phyloP scores from a whole-genome alignment of 805 yeast species.

The Sugiyamaella floridensis region DNA sequence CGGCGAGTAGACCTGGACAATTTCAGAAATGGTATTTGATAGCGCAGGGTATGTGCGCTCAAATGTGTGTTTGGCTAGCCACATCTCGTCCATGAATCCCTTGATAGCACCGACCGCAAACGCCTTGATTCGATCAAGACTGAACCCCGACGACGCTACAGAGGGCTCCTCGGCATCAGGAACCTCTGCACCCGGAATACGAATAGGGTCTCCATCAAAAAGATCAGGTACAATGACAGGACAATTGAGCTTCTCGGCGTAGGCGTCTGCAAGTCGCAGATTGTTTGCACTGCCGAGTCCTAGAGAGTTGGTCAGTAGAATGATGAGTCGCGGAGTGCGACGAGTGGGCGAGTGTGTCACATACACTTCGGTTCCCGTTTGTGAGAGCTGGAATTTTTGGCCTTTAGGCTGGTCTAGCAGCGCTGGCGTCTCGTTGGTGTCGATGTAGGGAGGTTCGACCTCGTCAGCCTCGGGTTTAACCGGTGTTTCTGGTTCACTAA shows the following conservation, averaged over 20 bases:
- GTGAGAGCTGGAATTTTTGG: slow-evolving; percentile 20
- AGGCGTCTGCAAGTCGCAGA: slow-evolving; percentile 26
- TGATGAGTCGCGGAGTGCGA: slow-evolving; percentile 12
- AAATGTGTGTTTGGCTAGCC: slow-evolving; percentile 30
- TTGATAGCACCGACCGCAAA: slow-evolving; percentile 23
- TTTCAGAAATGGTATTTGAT: slow-evolving; percentile 23
- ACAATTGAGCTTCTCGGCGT: slow-evolving; percentile 21
- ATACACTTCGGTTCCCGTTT: slow-evolving; percentile 18
- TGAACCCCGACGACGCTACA: neutral
- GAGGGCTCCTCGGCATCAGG: slow-evolving; percentile 1
- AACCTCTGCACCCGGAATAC: slow-evolving; percentile 17
- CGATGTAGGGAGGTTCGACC: neutral
- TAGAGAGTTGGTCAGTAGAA: slow-evolving; percentile 28
- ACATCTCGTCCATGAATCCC: slow-evolving; percentile 32
- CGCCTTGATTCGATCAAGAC: slow-evolving; percentile 19
- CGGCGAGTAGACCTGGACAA: slow-evolving; percentile 26
- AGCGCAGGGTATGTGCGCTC: slow-evolving; percentile 26
- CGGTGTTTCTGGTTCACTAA: too few species aligned
- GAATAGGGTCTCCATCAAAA: slow-evolving; percentile 27
- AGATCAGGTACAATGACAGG: slow-evolving; percentile 30
- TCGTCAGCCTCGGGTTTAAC: neutral
- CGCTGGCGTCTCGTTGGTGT: neutral
- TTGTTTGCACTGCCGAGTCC: slow-evolving; percentile 28
- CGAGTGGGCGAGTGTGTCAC: slow-evolving; percentile 14
- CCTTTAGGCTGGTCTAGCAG: slow-evolving; percentile 10